phyloP scores from a whole-genome alignment of 2,329 filamentous ascomycete genomes.

The Magnaporthiopsis rhizophila region DNA sequence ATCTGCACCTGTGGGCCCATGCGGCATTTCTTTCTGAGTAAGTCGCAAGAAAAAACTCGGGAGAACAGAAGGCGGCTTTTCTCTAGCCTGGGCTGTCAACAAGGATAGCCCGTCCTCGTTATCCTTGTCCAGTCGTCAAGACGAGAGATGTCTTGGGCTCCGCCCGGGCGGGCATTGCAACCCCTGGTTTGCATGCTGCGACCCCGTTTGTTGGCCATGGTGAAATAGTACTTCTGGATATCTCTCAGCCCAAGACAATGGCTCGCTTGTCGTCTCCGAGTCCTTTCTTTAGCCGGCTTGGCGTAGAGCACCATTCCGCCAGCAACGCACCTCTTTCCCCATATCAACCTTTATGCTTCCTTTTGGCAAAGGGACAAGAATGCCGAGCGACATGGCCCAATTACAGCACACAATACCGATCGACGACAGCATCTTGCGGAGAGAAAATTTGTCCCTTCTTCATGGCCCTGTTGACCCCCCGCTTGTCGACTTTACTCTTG shows the following conservation, averaged over 20 bases:
- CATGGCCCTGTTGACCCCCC: conserved; percentile 61
- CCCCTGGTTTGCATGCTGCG: background rate
- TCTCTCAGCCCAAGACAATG: background rate
- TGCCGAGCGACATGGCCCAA: background rate
- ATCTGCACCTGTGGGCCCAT: background rate
- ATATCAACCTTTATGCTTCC: background rate
- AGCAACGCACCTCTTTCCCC: too few species aligned
- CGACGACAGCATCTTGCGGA: conserved; percentile 19
- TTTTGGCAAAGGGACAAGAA: background rate
- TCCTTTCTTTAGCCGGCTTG: too few species aligned
- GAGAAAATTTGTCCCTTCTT: conserved; percentile 48
- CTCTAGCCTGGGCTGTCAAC: background rate
- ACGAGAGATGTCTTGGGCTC: background rate
- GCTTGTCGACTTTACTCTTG: conserved; percentile 63
- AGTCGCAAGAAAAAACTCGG: background rate
- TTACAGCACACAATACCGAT: background rate
- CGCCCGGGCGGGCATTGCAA: background rate
- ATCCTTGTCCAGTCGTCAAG: background rate
- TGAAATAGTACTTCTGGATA: background rate
- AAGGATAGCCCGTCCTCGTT: background rate
- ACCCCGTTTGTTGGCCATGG: background rate
- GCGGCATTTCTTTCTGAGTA: background rate
- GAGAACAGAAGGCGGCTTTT: background rate
- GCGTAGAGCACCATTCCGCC: too few species aligned
- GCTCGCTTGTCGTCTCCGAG: too few species aligned